phyloP scores from a whole-genome alignment of 768 basidiomycete genomes.

The Pisolithus orientalis region DNA sequence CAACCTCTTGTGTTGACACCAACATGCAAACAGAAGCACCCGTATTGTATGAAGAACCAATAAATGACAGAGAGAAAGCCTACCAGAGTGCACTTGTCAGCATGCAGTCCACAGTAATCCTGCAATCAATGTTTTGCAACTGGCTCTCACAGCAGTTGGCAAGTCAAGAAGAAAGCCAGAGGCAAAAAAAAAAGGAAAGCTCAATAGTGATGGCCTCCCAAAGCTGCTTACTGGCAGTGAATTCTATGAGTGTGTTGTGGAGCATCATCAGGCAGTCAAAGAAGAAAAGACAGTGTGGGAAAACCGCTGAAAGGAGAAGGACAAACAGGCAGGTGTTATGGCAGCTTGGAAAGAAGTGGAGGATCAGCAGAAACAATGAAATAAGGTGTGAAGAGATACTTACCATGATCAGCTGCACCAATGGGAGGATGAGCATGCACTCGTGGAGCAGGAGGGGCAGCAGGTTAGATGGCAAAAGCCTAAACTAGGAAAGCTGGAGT shows the following conservation, averaged over 20 bases:
- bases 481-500: too few relatives aligned
- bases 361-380: not conserved
- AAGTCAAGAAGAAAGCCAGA: slow-evolving; percentile 6
- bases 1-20: not conserved
- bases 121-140: slow-evolving; percentile 11
- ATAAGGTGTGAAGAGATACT: not conserved
- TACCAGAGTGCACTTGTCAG: slow-evolving; percentile 2
- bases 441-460: not conserved
- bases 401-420: not conserved
- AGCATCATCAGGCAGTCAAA: not conserved
- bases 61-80: not conserved
- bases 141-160: slow-evolving; percentile 5
- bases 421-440: too few relatives aligned
- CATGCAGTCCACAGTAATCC: slow-evolving; percentile 10
- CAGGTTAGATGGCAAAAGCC: too few relatives aligned
- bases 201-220: not conserved
- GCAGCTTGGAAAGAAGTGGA: not conserved
- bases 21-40: not conserved
- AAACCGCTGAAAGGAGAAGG: not conserved
- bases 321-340: not conserved
- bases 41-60: not conserved
- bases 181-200: not conserved
- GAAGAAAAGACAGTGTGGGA: not conserved
- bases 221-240: not conserved
- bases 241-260: not conserved